phyloP scores from a whole-genome alignment of 148 eudicot genomes.

The Agrostemma githago region DNA sequence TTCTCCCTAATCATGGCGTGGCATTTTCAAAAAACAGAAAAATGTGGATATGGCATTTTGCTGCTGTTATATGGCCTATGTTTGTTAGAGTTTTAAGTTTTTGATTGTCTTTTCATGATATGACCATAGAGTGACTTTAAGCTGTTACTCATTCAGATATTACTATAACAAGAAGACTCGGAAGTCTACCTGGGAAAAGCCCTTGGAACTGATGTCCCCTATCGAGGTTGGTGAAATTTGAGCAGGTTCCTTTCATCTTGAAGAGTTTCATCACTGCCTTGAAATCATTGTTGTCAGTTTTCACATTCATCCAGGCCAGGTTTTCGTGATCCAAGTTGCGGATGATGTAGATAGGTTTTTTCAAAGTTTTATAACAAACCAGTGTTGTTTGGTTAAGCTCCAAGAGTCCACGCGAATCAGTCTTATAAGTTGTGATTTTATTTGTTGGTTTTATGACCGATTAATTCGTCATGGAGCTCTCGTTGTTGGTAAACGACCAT shows the following conservation, averaged over 20 bases:
- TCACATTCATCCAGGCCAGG: neutral
- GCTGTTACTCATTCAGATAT: slow-evolving; percentile 44
- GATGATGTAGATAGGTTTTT: neutral
- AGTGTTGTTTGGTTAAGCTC: neutral
- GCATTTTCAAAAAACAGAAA: neutral
- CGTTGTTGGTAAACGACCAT: neutral
- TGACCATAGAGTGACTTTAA: neutral
- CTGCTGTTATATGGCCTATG: neutral
- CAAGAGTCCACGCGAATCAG: neutral
- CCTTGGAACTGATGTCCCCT: slow-evolving; percentile 75
- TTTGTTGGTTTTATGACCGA: neutral
- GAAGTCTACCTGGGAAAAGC: slow-evolving; percentile 88
- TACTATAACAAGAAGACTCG: slow-evolving; percentile 73
- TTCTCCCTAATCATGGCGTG: neutral
- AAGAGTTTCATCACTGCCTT: neutral
- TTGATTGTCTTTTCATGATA: neutral
- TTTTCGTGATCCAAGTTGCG: neutral
- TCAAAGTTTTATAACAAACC: neutral
- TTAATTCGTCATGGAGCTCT: neutral
- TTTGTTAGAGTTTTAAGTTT: neutral
- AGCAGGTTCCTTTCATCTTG: neutral
- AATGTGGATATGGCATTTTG: neutral
- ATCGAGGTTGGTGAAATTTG: slow-evolving; percentile 55
- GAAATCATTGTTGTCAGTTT: slow-evolving; percentile 1
- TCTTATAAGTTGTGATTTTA: neutral